phyloP scores from a whole-genome alignment of 2,329 filamentous ascomycete species.

The Alternaria viburni region DNA sequence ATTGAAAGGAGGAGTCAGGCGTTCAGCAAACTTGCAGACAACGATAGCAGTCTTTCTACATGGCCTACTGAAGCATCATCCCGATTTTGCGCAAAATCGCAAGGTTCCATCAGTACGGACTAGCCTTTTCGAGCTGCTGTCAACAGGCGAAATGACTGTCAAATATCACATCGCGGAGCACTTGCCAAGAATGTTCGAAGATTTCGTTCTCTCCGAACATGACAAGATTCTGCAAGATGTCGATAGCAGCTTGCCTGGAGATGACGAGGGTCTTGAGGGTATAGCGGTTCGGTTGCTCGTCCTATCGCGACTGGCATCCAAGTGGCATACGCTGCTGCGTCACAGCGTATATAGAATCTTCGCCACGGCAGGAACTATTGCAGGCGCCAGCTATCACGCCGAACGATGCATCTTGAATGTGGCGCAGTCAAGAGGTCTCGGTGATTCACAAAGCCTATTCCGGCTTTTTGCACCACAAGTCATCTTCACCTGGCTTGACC shows the following conservation, averaged over 20 bases:
- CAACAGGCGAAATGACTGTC: conserved; percentile 69
- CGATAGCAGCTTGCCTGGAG: conserved; percentile 75
- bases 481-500: conserved; percentile 86
- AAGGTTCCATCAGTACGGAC: conserved; percentile 70
- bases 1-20: conserved; percentile 61
- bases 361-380: conserved; percentile 80
- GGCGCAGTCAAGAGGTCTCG: conserved; percentile 68
- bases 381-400: conserved; percentile 71
- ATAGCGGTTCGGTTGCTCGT: conserved; percentile 83
- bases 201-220: conserved; percentile 83
- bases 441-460: conserved; percentile 75
- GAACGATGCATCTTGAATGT: conserved; percentile 72
- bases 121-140: conserved; percentile 75
- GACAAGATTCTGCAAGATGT: conserved; percentile 86
- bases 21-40: conserved; percentile 73
- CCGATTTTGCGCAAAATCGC: conserved; percentile 69
- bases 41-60: conserved; percentile 73
- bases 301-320: conserved; percentile 76
- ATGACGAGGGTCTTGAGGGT: conserved; percentile 75
- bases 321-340: conserved; percentile 85
- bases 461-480: conserved; percentile 85
- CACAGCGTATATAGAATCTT: conserved; percentile 93
- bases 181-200: conserved; percentile 76
- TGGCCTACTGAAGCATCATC: conserved; percentile 69
- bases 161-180: conserved; percentile 76